phyloP scores from a whole-genome alignment of 148 eudicot genomes.

The Agrostemma githago region DNA sequence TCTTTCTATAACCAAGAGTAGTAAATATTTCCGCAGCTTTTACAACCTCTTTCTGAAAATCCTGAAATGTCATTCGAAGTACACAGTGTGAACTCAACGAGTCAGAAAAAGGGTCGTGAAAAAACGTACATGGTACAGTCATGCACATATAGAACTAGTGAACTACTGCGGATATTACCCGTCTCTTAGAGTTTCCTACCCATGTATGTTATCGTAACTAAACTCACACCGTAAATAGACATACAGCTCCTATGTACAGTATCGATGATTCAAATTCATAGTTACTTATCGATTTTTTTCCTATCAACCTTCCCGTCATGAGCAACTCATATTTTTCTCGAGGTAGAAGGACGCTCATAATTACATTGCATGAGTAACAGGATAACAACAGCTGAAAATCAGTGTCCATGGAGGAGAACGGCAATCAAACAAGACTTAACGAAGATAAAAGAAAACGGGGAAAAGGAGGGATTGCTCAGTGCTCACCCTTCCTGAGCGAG shows the following conservation, averaged over 20 bases:
- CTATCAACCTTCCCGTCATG: not conserved
- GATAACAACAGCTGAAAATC: no score
- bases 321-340: not conserved
- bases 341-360: not conserved
- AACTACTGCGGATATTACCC: not conserved
- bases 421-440: not conserved
- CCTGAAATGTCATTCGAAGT: slow-evolving; percentile 44
- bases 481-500: slow-evolving; percentile 89
- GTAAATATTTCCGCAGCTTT: slow-evolving; percentile 88
- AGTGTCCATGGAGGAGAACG: not conserved
- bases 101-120: not conserved
- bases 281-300: not conserved
- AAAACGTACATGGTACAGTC: not conserved
- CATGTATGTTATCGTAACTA: not conserved
- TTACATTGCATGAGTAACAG: no score
- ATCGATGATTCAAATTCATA: not conserved
- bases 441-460: slow-evolving; percentile 2
- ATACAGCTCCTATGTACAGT: not conserved
- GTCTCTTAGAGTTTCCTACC: not conserved
- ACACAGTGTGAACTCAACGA: not conserved
- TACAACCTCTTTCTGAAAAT: slow-evolving; percentile 84
- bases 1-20: slow-evolving; percentile 69
- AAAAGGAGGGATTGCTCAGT: slow-evolving; percentile 5
- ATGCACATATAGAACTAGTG: not conserved
- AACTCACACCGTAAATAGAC: not conserved